Conservation (phyloP, 345 rosid species). For the Stellera chamaejasme region DNA sequence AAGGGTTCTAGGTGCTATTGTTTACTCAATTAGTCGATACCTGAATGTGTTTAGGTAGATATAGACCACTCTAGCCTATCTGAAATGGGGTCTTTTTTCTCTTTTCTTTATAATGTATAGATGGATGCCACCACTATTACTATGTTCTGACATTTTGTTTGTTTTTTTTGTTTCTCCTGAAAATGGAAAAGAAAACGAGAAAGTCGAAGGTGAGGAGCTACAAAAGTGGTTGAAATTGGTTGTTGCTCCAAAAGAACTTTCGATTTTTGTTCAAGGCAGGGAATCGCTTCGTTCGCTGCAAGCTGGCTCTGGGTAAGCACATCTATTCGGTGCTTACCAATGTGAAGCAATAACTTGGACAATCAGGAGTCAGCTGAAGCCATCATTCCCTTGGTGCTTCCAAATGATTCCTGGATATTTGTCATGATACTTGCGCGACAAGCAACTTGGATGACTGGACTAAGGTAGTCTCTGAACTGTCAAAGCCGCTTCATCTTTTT, state of each 20-base stretch:
- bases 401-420: not conserved
- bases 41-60: too few species aligned
- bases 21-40: too few species aligned
- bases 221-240: slow-evolving; percentile 78
- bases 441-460: slow-evolving; percentile 14
- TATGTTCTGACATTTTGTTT: slow-evolving; percentile 8
- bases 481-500: slow-evolving; percentile 4
- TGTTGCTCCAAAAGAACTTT: slow-evolving; percentile 76
- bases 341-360: not conserved
- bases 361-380: slow-evolving; percentile 2
- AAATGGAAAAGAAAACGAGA: slow-evolving; percentile 53
- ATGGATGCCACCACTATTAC: too few species aligned
- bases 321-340: slow-evolving; percentile 4
- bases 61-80: too few species aligned
- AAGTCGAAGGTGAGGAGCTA: slow-evolving; percentile 91
- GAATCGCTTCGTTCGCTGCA: slow-evolving; percentile 54
- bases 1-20: not conserved
- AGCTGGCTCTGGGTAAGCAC: slow-evolving; percentile 21
- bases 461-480: slow-evolving; percentile 18
- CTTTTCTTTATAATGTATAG: not conserved
- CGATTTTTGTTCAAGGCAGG: slow-evolving; percentile 46
- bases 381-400: slow-evolving; percentile 6
- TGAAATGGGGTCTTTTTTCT: not conserved
- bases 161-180: too few species aligned
- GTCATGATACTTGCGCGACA: slow-evolving; percentile 5